phyloP scores from a whole-genome alignment of 495 filamentous ascomycete genomes.

The Aspergillus panamensis region DNA sequence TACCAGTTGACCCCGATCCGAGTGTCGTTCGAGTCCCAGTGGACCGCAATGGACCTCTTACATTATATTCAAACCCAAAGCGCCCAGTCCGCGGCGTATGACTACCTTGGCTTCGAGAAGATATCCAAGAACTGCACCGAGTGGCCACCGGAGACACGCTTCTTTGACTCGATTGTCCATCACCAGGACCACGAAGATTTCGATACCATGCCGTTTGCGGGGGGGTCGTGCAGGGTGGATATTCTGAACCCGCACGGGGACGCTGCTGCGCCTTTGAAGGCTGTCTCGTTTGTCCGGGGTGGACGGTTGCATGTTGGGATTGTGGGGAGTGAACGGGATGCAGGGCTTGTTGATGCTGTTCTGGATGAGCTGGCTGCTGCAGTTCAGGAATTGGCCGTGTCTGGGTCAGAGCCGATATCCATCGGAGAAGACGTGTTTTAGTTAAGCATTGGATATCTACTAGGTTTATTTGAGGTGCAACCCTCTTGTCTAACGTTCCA shows the following conservation, averaged over 20 bases:
- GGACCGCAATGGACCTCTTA: constrained; percentile 28
- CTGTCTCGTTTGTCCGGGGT: constrained; percentile 35
- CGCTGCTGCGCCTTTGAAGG: constrained; percentile 35
- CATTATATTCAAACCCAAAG: constrained; percentile 16
- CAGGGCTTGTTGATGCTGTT: constrained; percentile 24
- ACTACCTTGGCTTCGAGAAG: constrained; percentile 18
- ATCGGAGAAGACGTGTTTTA: no score
- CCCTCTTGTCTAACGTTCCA: no score
- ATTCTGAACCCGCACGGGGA: constrained; percentile 40
- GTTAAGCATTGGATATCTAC: no score
- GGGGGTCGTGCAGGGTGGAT: constrained; percentile 31
- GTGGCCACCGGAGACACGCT: constrained; percentile 9
- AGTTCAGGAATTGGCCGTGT: constrained; percentile 24
- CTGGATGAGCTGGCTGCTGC: constrained; percentile 30
- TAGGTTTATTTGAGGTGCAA: no score
- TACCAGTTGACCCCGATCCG: constrained; percentile 26
- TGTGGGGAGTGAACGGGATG: constrained; percentile 33
- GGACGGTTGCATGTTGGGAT: constrained; percentile 35
- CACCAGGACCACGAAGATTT: constrained; percentile 33
- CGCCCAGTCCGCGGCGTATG: constrained; percentile 15
- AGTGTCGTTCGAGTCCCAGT: constrained; percentile 20
- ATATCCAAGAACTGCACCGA: constrained; percentile 13
- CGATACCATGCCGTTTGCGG: constrained; percentile 42
- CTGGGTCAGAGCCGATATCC: no score
- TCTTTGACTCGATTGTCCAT: constrained; percentile 20